Percentiles rank a stretch among this genome's conserved stretches.
Evolutionary conservation across 2,329 filamentous ascomycete genomes (phyloP).

Genomic region (Fusarium transvaalense): DNA sequence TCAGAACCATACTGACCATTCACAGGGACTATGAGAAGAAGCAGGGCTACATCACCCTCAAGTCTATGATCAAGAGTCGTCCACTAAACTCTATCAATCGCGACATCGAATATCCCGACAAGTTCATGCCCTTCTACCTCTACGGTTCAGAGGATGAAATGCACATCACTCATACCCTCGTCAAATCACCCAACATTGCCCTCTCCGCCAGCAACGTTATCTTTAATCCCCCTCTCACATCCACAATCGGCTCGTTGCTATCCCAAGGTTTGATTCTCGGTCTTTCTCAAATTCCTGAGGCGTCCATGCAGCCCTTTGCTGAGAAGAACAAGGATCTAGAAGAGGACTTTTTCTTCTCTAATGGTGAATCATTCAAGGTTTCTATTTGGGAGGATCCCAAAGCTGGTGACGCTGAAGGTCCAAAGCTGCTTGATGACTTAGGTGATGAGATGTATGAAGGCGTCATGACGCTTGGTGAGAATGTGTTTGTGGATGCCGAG

Average conservation of each 20-base stretch:
- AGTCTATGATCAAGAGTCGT: slow-evolving; percentile 49
- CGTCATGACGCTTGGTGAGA: slow-evolving; percentile 15
- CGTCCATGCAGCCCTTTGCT: slow-evolving; percentile 56
- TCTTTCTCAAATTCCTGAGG: slow-evolving; percentile 52
- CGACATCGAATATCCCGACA: slow-evolving; percentile 52
- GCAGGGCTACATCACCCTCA: slow-evolving; percentile 44
- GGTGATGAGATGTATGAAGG: slow-evolving; percentile 14
- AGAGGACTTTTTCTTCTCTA: slow-evolving; percentile 34
- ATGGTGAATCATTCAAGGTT: slow-evolving; percentile 13
- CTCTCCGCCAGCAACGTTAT: slow-evolving; percentile 48
- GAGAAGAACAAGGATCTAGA: slow-evolving; percentile 20
- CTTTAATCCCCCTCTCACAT: slow-evolving; percentile 21
- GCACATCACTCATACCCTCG: slow-evolving; percentile 60
- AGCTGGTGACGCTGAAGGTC: slow-evolving; percentile 1
- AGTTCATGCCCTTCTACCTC: slow-evolving; percentile 60
- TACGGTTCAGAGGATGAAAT: slow-evolving; percentile 54
- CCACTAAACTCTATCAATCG: slow-evolving; percentile 54
- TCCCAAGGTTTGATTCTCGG: slow-evolving; percentile 47
- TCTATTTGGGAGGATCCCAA: slow-evolving; percentile 34
- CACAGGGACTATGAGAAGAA: slow-evolving; percentile 37
- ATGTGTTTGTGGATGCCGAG: slow-evolving; percentile 43
- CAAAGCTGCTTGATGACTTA: slow-evolving; percentile 10
- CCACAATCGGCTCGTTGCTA: slow-evolving; percentile 22
- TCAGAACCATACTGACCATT: neutral
- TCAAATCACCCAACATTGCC: slow-evolving; percentile 57